Percentiles rank a stretch among this genome's conserved stretches.
These are phyloP conservation scores for Rutidosis leptorrhynchoides DNA, from an alignment of 129 eudicot species.

Conservation along the genomic window DNA sequence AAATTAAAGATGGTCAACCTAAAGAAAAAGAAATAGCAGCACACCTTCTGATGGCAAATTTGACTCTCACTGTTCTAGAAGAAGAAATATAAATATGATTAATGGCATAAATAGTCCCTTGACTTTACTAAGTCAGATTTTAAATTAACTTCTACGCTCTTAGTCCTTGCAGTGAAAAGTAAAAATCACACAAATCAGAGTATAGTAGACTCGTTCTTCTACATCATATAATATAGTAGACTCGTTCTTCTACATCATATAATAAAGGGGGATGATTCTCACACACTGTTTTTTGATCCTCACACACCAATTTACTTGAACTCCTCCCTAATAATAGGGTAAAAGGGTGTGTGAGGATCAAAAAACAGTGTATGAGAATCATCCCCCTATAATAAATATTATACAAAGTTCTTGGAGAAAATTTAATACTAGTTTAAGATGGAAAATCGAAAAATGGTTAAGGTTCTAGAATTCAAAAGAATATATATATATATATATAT, in stretches of 20 bases:
- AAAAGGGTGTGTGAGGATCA: too few relatives aligned
- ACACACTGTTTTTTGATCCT: too few relatives aligned
- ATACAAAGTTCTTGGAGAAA: not conserved
- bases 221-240: too few relatives aligned
- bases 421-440: not conserved
- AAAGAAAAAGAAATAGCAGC: slow-evolving; percentile 5
- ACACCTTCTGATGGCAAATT: slow-evolving; percentile 4
- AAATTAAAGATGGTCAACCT: slow-evolving; percentile 8
- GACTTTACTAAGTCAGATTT: not conserved
- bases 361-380: too few relatives aligned
- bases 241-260: too few relatives aligned
- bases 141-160: not conserved
- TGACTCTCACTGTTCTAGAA: not conserved
- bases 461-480: not conserved
- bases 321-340: too few relatives aligned
- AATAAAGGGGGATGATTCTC: too few relatives aligned
- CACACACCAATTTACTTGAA: too few relatives aligned
- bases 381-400: too few relatives aligned
- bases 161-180: not conserved
- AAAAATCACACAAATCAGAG: not conserved
- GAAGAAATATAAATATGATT: not conserved
- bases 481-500: too few relatives aligned
- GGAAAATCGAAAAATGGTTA: not conserved
- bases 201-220: too few relatives aligned
- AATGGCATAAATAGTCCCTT: not conserved